Conservation (phyloP, 768 basidiomycete species). For the Mycena belliarum region DNA sequence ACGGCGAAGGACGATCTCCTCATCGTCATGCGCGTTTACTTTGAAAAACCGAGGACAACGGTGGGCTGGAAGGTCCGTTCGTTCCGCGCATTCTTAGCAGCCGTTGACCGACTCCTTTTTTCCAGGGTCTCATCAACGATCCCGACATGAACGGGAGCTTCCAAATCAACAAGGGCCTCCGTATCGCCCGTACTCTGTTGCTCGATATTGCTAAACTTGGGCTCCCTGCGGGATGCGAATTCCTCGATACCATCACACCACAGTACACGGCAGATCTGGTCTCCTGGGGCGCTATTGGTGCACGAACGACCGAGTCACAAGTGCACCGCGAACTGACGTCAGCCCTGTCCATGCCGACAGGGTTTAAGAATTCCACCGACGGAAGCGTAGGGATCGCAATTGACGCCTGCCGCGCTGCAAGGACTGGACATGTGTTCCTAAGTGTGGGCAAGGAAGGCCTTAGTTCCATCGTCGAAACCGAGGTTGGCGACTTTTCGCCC, state of each 20-base stretch:
- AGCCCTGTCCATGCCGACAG: slow-evolving; percentile 91
- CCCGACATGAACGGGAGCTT: slow-evolving; percentile 91
- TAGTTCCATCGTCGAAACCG: slow-evolving; percentile 93
- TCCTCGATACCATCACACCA: slow-evolving; percentile 75
- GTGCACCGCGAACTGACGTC: slow-evolving; percentile 89
- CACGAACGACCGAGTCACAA: slow-evolving; percentile 89
- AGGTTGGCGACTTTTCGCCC: slow-evolving; percentile 43
- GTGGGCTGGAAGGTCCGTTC: slow-evolving; percentile 83
- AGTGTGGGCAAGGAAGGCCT: slow-evolving; percentile 96
- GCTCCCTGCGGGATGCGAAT: slow-evolving; percentile 94
- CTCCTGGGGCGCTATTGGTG: slow-evolving; percentile 91
- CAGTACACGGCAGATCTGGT: slow-evolving; percentile 93
- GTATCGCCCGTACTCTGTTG: slow-evolving; percentile 82
- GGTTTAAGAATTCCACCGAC: slow-evolving; percentile 99
- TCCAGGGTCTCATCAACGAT: slow-evolving; percentile 87
- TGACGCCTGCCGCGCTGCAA: slow-evolving; percentile 93
- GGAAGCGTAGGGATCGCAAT: slow-evolving; percentile 90
- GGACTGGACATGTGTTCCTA: slow-evolving; percentile 90
- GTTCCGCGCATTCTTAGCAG: neutral
- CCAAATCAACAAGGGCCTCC: slow-evolving; percentile 96
- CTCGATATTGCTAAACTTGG: slow-evolving; percentile 90
- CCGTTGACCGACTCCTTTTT: neutral
- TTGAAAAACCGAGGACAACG: slow-evolving; percentile 94
- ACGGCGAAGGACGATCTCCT: slow-evolving; percentile 79
- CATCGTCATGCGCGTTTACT: slow-evolving; percentile 98